Percentiles rank a stretch among this genome's conserved stretches.
phyloP scores from a whole-genome alignment of 441 rosid species.

The Erodium moschatum region DNA sequence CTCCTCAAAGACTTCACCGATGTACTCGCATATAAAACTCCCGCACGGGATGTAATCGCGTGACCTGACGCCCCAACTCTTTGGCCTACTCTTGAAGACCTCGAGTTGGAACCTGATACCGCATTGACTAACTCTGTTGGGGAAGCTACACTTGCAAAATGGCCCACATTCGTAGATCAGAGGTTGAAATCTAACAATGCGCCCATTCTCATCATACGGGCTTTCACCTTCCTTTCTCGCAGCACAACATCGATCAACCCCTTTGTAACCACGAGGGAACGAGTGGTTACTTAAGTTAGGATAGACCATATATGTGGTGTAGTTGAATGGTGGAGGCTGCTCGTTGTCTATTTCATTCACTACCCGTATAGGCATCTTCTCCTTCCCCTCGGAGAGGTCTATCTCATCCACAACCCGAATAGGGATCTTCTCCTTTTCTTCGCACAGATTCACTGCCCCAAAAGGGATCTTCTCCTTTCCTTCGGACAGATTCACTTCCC shows the following conservation, averaged over 20 bases:
- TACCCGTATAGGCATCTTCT: not conserved
- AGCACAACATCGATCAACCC: conserved; percentile 1
- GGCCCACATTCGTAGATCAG: conserved; percentile 16
- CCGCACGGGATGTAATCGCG: conserved; percentile 8
- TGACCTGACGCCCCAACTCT: conserved; percentile 18
- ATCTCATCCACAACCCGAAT: too few species aligned
- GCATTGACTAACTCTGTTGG: conserved; percentile 8
- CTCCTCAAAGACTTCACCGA: conserved; percentile 9
- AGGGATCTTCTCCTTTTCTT: too few species aligned
- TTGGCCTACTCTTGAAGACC: conserved; percentile 8
- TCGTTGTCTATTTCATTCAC: not conserved
- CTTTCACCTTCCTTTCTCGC: not conserved
- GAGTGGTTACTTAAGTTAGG: not conserved
- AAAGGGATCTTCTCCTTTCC: too few species aligned
- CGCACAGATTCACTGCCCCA: too few species aligned
- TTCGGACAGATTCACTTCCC: too few species aligned
- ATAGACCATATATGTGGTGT: not conserved
- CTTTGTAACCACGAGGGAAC: not conserved
- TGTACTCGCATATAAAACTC: conserved; percentile 20
- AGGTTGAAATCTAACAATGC: not conserved
- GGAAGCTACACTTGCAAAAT: conserved; percentile 15
- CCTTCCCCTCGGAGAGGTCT: conserved; percentile 6
- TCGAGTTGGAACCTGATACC: conserved; percentile 17
- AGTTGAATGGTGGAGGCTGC: conserved; percentile 4
- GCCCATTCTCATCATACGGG: not conserved